Conservation (phyloP, 2,329 filamentous ascomycete genomes). For the Trichoderma sp. region DNA sequence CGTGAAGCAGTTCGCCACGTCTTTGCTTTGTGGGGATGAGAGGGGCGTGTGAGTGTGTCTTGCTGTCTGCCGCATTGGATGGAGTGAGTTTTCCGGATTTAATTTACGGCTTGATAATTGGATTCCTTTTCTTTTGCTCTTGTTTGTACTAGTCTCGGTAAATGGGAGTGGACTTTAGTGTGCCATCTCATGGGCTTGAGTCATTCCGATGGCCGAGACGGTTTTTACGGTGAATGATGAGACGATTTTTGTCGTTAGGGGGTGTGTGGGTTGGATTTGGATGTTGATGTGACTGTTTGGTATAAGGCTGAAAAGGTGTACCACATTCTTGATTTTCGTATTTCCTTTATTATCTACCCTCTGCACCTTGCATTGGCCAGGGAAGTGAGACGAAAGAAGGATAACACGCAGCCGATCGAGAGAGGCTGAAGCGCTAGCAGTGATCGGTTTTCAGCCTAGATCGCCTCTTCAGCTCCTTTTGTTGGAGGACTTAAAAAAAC, state of each 20-base stretch:
- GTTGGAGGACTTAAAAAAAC: not conserved
- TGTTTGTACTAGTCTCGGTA: not conserved
- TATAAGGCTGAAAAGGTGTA: conserved; percentile 11
- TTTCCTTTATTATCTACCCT: not conserved
- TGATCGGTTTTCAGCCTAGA: not conserved
- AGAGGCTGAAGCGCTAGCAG: not conserved
- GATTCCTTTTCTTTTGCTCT: too few relatives aligned
- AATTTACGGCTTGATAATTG: not conserved
- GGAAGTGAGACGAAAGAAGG: not conserved
- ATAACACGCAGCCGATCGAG: not conserved
- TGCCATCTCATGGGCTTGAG: not conserved
- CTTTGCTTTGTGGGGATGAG: not conserved
- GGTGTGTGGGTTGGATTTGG: not conserved
- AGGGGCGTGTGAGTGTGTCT: not conserved
- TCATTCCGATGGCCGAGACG: not conserved
- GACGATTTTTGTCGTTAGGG: not conserved
- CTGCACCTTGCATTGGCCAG: not conserved
- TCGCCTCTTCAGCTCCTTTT: not conserved
- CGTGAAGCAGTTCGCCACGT: conserved; percentile 1
- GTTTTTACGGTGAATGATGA: not conserved
- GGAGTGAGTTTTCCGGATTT: not conserved
- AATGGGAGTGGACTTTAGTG: not conserved
- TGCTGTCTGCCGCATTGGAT: not conserved
- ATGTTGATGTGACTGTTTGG: not conserved
- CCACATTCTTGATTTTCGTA: not conserved